Evolutionary conservation across 768 basidiomycete species (phyloP).

Genomic region (Hygrophoropsis aurantiaca): DNA sequence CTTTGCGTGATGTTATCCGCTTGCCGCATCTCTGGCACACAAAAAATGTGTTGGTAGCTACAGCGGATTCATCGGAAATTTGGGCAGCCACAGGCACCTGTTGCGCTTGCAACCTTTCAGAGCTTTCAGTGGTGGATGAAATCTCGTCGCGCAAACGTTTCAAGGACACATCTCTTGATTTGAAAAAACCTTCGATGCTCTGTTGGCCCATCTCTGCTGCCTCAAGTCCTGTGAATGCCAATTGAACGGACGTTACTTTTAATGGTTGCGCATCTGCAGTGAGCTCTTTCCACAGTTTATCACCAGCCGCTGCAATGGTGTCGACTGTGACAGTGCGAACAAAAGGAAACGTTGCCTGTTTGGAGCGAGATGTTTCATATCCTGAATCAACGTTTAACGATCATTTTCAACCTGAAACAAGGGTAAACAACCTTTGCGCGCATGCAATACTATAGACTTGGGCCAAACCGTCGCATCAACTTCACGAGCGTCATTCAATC

Average conservation of each 20-base stretch:
- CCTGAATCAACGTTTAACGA: slow-evolving; percentile 40
- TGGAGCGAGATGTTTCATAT: slow-evolving; percentile 67
- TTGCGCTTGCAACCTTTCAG: slow-evolving; percentile 9
- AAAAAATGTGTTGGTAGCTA: slow-evolving; percentile 35
- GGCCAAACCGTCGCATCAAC: slow-evolving; percentile 82
- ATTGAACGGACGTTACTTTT: slow-evolving; percentile 69
- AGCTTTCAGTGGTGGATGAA: slow-evolving; percentile 1
- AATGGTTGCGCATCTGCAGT: slow-evolving; percentile 55
- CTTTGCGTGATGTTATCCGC: slow-evolving; percentile 36
- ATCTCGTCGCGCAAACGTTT: slow-evolving; percentile 43
- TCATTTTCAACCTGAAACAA: neutral
- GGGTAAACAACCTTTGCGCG: slow-evolving; percentile 57
- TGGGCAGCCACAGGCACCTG: neutral
- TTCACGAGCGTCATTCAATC: slow-evolving; percentile 81
- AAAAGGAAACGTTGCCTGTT: slow-evolving; percentile 88
- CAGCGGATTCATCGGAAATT: neutral
- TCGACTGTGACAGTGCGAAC: slow-evolving; percentile 72
- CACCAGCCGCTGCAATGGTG: slow-evolving; percentile 69
- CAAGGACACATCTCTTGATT: slow-evolving; percentile 23
- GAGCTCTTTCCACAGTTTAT: slow-evolving; percentile 86
- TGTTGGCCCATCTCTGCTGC: slow-evolving; percentile 75
- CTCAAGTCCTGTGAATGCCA: slow-evolving; percentile 81
- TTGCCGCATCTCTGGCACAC: slow-evolving; percentile 60
- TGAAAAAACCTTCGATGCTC: slow-evolving; percentile 87
- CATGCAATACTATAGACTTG: slow-evolving; percentile 81